Conservation (phyloP, 768 basidiomycete species). For the Rhizopogon vulgaris region DNA sequence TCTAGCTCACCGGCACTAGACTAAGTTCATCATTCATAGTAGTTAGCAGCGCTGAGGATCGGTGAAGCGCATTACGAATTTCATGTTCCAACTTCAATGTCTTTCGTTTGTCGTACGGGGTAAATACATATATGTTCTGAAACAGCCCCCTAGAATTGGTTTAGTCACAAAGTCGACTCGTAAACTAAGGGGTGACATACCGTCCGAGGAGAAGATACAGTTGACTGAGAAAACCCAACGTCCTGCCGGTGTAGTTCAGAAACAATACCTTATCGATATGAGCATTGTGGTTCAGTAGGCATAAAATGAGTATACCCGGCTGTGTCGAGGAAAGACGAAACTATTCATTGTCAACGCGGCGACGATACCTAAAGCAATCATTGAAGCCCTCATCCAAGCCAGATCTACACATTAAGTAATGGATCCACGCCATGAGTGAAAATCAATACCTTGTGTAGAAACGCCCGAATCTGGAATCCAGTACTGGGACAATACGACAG, state of each 20-base stretch:
- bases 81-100: conserved; percentile 35
- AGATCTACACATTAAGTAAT: conserved; percentile 24
- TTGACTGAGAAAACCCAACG: conserved; percentile 33
- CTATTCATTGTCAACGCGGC: conserved; percentile 39
- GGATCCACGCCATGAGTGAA: background rate
- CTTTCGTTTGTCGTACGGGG: conserved; percentile 25
- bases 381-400: conserved; percentile 31
- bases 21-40: conserved; percentile 44
- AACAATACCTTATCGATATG: conserved; percentile 31
- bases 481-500: conserved; percentile 31
- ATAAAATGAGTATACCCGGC: conserved; percentile 28
- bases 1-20: conserved; percentile 37
- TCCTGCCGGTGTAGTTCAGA: conserved; percentile 32
- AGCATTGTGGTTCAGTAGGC: background rate
- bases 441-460: conserved; percentile 24
- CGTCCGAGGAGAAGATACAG: conserved; percentile 39
- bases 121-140: conserved; percentile 18
- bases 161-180: background rate
- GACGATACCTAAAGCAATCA: conserved; percentile 41
- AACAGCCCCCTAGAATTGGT: conserved; percentile 28
- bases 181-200: conserved; percentile 17
- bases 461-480: conserved; percentile 17
- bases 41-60: conserved; percentile 30
- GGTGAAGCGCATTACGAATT: conserved; percentile 35
- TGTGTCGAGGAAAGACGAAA: conserved; percentile 41